Evolutionary conservation across 768 basidiomycete species (phyloP).

Genomic region (Lentinula lateritia): DNA sequence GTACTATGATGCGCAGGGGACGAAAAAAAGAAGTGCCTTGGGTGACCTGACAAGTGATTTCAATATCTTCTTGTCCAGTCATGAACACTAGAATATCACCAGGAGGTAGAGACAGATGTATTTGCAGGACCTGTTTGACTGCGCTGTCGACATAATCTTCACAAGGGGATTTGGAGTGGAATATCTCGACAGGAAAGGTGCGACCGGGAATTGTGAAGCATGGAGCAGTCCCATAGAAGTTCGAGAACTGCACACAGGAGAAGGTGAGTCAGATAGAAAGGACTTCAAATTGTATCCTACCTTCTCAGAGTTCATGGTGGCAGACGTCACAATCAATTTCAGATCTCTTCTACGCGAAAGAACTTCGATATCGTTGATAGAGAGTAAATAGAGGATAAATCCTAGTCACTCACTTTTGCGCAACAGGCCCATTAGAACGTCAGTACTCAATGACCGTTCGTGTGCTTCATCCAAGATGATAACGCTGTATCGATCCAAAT

Average conservation of each 20-base stretch:
- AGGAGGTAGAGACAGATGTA: constrained; percentile 86
- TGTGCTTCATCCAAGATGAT: constrained; percentile 99
- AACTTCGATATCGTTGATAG: constrained; percentile 34
- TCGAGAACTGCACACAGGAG: constrained; percentile 67
- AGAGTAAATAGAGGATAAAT: not conserved
- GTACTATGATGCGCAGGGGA: not conserved
- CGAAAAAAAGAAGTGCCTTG: constrained; percentile 41
- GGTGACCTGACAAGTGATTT: constrained; percentile 92
- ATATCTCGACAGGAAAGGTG: constrained; percentile 96
- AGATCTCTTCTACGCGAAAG: constrained; percentile 87
- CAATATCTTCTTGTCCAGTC: constrained; percentile 99
- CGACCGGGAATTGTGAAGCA: constrained; percentile 88
- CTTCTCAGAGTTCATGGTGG: constrained; percentile 99
- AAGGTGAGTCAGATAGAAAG: not conserved
- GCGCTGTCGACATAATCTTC: constrained; percentile 99
- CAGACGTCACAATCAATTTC: constrained; percentile 96
- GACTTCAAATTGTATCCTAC: constrained; percentile 30
- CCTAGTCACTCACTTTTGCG: constrained; percentile 69
- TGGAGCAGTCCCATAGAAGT: constrained; percentile 92
- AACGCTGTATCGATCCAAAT: constrained; percentile 92
- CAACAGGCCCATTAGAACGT: constrained; percentile 95
- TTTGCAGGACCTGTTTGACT: constrained; percentile 96
- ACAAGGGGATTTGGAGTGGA: constrained; percentile 95
- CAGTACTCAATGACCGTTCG: constrained; percentile 94
- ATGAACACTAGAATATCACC: constrained; percentile 98